Conservation (phyloP, 257 asterid genomes). For the Gardenia jasminoides region DNA sequence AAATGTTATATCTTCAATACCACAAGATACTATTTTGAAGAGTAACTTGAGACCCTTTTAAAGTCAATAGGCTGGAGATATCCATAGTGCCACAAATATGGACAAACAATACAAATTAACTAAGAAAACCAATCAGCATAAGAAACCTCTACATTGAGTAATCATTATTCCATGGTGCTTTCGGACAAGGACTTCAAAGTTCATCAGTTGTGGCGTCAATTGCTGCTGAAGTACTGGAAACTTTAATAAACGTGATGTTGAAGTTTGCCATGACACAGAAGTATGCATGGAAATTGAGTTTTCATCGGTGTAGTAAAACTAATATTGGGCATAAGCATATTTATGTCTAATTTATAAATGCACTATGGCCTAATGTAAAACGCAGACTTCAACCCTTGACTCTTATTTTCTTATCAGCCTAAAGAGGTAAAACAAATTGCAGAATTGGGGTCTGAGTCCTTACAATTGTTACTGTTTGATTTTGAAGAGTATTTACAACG, state of each 20-base stretch:
- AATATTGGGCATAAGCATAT: not conserved
- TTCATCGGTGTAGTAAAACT: not conserved
- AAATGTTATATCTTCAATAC: not conserved
- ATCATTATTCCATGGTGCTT: not conserved
- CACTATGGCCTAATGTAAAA: no score
- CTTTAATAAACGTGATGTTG: not conserved
- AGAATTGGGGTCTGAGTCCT: not conserved
- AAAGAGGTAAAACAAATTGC: not conserved
- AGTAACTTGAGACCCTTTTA: not conserved
- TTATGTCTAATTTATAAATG: no score
- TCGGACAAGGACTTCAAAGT: not conserved
- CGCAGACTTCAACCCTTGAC: not conserved
- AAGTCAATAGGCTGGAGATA: not conserved
- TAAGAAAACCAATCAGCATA: not conserved
- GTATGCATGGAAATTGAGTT: not conserved
- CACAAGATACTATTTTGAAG: not conserved
- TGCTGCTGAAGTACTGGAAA: not conserved
- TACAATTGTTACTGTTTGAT: not conserved
- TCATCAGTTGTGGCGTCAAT: not conserved
- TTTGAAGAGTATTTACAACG: conserved; percentile 11
- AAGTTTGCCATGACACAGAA: not conserved
- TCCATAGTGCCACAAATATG: not conserved
- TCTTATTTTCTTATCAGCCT: not conserved
- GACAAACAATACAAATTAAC: not conserved
- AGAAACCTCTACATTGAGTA: not conserved